Conservation (phyloP, 208 protist genomes). For the Leishmania major region DNA sequence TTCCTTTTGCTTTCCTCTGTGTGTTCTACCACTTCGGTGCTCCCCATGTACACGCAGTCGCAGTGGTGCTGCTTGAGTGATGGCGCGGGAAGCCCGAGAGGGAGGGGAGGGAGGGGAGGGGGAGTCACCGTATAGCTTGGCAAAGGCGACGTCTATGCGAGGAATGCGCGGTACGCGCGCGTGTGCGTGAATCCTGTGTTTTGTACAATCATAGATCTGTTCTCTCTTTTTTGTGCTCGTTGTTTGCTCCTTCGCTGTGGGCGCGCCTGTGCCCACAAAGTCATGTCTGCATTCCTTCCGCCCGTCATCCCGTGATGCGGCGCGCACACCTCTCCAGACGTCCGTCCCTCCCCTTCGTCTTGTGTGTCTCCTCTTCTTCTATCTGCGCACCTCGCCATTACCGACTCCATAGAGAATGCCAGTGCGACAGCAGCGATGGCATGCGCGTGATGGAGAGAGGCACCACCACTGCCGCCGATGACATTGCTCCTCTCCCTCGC, state of each 20-base stretch:
- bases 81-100: not conserved
- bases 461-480: not conserved
- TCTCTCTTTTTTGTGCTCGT: not conserved
- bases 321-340: no score
- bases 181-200: not conserved
- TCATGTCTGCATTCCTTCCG: not conserved
- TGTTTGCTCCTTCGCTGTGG: not conserved
- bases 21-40: not conserved
- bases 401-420: constrained; percentile 3
- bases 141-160: not conserved
- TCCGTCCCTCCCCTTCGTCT: not conserved
- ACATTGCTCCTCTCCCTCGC: not conserved
- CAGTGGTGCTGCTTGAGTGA: not conserved
- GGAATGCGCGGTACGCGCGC: not conserved
- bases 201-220: not conserved
- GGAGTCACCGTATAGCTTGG: not conserved
- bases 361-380: not conserved
- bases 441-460: not conserved
- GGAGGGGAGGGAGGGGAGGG: not conserved
- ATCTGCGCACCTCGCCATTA: not conserved
- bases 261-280: not conserved
- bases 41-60: not conserved
- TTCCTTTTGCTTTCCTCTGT: not conserved
- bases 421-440: not conserved
- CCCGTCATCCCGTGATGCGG: not conserved